Evolutionary conservation across 2,329 filamentous ascomycete species (phyloP).

Genomic region (Colletotrichum gigasporum): DNA sequence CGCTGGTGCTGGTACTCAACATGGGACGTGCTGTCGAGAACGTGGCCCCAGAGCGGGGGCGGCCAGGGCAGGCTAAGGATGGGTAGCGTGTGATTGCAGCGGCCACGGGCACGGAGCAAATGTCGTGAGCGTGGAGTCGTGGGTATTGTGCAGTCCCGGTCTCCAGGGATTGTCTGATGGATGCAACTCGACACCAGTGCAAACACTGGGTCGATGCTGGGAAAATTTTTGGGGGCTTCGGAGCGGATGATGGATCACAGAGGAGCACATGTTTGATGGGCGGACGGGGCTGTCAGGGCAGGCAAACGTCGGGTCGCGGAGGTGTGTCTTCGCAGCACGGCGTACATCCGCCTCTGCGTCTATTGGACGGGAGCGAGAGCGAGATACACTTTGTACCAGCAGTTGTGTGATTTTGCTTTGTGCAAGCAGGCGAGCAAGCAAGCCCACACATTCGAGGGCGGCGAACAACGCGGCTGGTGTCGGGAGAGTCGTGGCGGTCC

Average conservation of each 20-base stretch:
- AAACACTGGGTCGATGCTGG: constrained; percentile 12
- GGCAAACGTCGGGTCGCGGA: constrained; percentile 14
- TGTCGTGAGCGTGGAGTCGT: constrained; percentile 29
- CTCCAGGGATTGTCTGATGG: constrained; percentile 25
- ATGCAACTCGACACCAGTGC: constrained; percentile 18
- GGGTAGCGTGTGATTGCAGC: constrained; percentile 29
- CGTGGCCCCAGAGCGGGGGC: constrained; percentile 28
- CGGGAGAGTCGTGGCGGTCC: background rate
- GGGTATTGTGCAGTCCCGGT: constrained; percentile 8
- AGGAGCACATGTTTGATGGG: constrained; percentile 22
- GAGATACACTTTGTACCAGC: background rate
- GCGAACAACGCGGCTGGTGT: background rate
- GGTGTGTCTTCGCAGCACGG: constrained; percentile 4
- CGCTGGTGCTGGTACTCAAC: constrained; percentile 13
- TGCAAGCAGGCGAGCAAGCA: constrained; percentile 1
- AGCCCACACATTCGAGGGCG: background rate
- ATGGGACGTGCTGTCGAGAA: constrained; percentile 31
- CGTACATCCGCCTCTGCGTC: background rate
- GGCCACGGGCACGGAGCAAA: constrained; percentile 22
- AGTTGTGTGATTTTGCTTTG: constrained; percentile 2
- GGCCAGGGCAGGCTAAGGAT: constrained; percentile 18
- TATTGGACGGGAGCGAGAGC: constrained; percentile 1
- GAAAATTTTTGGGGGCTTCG: constrained; percentile 17
- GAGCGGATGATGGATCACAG: constrained; percentile 22
- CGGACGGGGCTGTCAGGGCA: constrained; percentile 11